phyloP scores from a whole-genome alignment of 805 yeast genomes.

The Jamesozyma lodderae region DNA sequence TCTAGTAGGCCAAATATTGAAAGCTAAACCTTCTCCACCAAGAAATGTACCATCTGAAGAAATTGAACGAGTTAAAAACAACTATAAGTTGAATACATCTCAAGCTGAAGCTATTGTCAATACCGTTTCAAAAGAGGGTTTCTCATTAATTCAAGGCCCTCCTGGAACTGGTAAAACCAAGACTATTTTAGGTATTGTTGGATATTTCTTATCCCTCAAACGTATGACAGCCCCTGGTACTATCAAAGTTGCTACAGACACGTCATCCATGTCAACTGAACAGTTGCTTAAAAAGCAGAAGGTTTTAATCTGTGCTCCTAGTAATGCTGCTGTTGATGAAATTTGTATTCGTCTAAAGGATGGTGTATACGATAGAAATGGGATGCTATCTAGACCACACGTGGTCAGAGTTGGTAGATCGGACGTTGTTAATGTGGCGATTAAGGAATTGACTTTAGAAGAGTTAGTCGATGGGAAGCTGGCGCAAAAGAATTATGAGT shows the following conservation, averaged over 20 bases:
- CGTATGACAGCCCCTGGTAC: constrained; percentile 21
- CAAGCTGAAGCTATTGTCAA: constrained; percentile 87
- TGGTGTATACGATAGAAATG: constrained; percentile 56
- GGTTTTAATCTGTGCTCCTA: constrained; percentile 90
- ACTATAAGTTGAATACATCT: constrained; percentile 66
- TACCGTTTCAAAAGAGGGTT: constrained; percentile 59
- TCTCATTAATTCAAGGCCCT: constrained; percentile 93
- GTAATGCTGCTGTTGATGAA: constrained; percentile 98
- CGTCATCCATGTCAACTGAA: constrained; percentile 13
- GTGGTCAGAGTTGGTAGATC: constrained; percentile 84
- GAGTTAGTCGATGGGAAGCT: constrained; percentile 66
- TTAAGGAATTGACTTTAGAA: constrained; percentile 75
- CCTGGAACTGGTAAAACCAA: constrained; percentile 99
- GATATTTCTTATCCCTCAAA: constrained; percentile 50
- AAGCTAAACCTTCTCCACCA: constrained; percentile 46
- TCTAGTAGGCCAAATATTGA: constrained; percentile 53
- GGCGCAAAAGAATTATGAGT: constrained; percentile 32
- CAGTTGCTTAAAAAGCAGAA: constrained; percentile 37
- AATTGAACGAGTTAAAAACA: constrained; percentile 35
- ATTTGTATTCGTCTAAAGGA: constrained; percentile 69
- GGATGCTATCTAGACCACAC: constrained; percentile 46
- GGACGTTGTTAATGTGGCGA: constrained; percentile 78
- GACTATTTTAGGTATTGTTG: constrained; percentile 86
- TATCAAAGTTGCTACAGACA: constrained; percentile 28
- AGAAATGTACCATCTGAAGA: constrained; percentile 27